Evolutionary conservation across 495 filamentous ascomycete genomes (phyloP).

Genomic region (Aspergillus bridgeri): DNA sequence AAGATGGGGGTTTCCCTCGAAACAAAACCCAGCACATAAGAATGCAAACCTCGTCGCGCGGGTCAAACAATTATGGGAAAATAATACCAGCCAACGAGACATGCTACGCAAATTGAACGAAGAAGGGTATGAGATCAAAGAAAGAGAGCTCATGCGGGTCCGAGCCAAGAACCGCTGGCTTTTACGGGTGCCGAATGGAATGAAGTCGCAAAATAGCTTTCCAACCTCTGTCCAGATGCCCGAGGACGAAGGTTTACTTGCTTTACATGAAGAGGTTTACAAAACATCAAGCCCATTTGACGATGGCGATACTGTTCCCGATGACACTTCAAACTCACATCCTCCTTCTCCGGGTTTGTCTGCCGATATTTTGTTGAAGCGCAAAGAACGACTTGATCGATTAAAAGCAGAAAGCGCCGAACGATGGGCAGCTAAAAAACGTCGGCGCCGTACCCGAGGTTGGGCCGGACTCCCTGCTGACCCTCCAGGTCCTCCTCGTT

Average conservation of each 20-base stretch:
- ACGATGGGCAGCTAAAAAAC: conserved; percentile 61
- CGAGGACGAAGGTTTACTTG: conserved; percentile 39
- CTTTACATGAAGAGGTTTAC: conserved; percentile 43
- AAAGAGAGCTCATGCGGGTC: conserved; percentile 63
- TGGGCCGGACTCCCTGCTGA: conserved; percentile 73
- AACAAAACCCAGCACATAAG: conserved; percentile 66
- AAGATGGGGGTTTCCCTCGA: conserved; percentile 73
- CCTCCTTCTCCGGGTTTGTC: conserved; percentile 39
- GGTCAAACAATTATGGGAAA: conserved; percentile 72
- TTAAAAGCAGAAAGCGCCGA: conserved; percentile 63
- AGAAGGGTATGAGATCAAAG: conserved; percentile 69
- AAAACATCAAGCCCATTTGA: conserved; percentile 30
- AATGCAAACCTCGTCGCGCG: conserved; percentile 61
- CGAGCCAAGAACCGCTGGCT: conserved; percentile 62
- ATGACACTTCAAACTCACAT: conserved; percentile 17
- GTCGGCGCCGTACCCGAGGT: conserved; percentile 65
- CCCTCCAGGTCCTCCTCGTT: conserved; percentile 69
- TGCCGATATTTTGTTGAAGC: conserved; percentile 52
- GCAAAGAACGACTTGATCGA: conserved; percentile 52
- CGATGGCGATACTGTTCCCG: conserved; percentile 17
- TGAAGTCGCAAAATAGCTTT: conserved; percentile 38
- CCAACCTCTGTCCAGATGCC: conserved; percentile 24
- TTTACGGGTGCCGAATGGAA: conserved; percentile 57
- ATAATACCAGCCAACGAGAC: conserved; percentile 62
- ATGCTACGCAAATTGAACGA: conserved; percentile 68